Conservation (phyloP, 352 stramenopile genomes). For the Globisporangium paddicum region DNA sequence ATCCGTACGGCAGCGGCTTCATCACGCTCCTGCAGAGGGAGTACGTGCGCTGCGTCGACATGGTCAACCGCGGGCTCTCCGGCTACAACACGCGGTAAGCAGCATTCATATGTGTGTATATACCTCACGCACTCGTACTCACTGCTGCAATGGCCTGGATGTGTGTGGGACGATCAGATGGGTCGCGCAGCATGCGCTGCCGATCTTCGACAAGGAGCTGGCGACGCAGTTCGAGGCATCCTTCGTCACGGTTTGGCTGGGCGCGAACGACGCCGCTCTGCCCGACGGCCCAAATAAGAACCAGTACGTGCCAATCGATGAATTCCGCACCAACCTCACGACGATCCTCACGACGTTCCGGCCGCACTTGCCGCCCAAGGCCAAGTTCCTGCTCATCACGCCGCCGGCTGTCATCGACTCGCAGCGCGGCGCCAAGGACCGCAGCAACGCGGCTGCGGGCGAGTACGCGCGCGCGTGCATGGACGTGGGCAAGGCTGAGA, state of each 20-base stretch:
- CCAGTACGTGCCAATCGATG: constrained; percentile 40
- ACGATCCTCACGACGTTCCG: constrained; percentile 21
- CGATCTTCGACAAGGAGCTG: constrained; percentile 34
- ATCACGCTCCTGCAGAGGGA: constrained; percentile 35
- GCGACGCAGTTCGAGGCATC: constrained; percentile 18
- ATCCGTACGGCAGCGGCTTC: constrained; percentile 37
- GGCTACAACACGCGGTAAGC: constrained; percentile 38
- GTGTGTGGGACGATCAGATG: constrained; percentile 16
- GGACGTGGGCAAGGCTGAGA: constrained; percentile 17
- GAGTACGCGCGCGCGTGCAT: constrained; percentile 38
- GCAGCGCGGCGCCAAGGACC: constrained; percentile 24
- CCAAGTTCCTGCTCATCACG: constrained; percentile 39
- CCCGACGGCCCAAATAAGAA: constrained; percentile 18
- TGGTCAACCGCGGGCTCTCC: constrained; percentile 49
- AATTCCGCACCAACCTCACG: constrained; percentile 36
- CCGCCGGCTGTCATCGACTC: constrained; percentile 36
- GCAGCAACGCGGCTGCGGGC: constrained; percentile 28
- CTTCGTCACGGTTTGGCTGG: constrained; percentile 51
- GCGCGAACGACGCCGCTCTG: constrained; percentile 55
- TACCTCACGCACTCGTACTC: not conserved
- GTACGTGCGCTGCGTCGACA: constrained; percentile 49
- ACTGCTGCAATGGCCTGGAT: not conserved
- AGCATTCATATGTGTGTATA: not conserved
- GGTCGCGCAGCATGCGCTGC: constrained; percentile 34
- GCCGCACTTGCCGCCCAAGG: constrained; percentile 15